Base-by-base conservation (phyloP, 257 asterid genomes). In the Rehmannia glutinosa region DNA sequence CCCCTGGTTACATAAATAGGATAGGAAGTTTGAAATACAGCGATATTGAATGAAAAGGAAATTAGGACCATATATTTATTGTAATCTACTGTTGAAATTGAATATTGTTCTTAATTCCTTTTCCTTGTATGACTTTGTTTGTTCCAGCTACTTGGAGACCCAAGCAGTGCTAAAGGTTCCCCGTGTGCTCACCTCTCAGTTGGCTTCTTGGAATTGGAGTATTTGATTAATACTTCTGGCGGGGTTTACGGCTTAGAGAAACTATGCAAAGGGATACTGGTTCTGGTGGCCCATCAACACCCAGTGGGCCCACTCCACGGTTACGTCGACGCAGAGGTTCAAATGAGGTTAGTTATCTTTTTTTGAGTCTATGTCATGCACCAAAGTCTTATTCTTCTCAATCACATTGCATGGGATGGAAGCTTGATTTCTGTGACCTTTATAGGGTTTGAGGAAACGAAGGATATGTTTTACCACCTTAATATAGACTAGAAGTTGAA, bases 251-350 rank as follows among this genome's bases (percentile, higher is more conserved):
- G 66, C 69, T 46, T 64, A 8, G 54, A 58, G 70, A 73, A 78
- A 79, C 67, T 63, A 90, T 90, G 97, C 88, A 85, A 61, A 90
- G 64, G 76, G 94, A 84, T 77, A 68, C 80, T 74, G 86, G 75
- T 78, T 75, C 81, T 32, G 80, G 81, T 12, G 77, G 73, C 54
- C 70, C 81, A 5, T 82, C 85, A 65, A 76, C 78, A 19, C 75
- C 83, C 38, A 66, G 76, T 27, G 85, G 84, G 36, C 71, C 82
- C 21, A 74, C 76, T 25, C 75, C 83, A 23, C 80, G 96, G 11
- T 4, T 82, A 19, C 95, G 97, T 20, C 83, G 97, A 4, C 97
- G 97, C 27, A 87, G 73, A 77, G 87, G 86, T 59, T 84, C 96
- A n/a, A 84, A 78, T 80, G 97, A 87, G 97, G 97, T 90, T 64